Evolutionary conservation across 257 asterid genomes (phyloP), one percentile per base, ranked within the genome.

Genomic region (Lycium ferocissimum): DNA sequence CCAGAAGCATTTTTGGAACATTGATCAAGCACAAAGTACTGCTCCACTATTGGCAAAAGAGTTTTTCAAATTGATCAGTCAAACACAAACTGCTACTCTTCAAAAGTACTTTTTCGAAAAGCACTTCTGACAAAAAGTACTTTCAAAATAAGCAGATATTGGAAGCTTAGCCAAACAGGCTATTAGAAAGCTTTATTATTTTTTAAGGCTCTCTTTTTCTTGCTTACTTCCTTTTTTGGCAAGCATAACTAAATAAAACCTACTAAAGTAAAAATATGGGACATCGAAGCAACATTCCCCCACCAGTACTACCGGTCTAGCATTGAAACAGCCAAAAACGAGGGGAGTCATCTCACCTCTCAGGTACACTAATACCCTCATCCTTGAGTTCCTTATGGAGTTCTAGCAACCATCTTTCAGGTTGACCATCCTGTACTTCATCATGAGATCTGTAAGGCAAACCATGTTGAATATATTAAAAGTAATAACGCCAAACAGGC

Each of bases 351-450:
- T 5, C 85, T 84, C 71, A 87, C 92, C 92, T 90, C 49, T 87
- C 90, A 65, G 90, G 92, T 37, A 88, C 53, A 20, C 47, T 85
- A 63, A 87, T 87, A 78, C 91, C 89, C 81, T 88, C 86, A 72
- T 73, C 84, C 83, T 66, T 66, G 49, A 90, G 91, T 84, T 88
- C 88, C 70, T 38, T 83, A 26, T 79, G 86, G 76, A 90, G 91
- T 56, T 86, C 83, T 26, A 84, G 85, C 71, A 90, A 85, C 92
- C 92, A 90, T 37, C 81, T 80, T 40, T 75, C 89, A 54, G 90
- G 70, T 22, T 79, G 38, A 38, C 67, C 56, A 45, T 81, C 86
- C 33, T 20, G 73, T 43, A 84, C 66, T 67, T 86, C 79, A 84
- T 70, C 82, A 85, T 40, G 18, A 80, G 83, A 62, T 43, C 86